Evolutionary conservation across 257 asterid genomes (phyloP), one percentile per base, ranked within the genome.

Genomic region (Sherardia arvensis): DNA sequence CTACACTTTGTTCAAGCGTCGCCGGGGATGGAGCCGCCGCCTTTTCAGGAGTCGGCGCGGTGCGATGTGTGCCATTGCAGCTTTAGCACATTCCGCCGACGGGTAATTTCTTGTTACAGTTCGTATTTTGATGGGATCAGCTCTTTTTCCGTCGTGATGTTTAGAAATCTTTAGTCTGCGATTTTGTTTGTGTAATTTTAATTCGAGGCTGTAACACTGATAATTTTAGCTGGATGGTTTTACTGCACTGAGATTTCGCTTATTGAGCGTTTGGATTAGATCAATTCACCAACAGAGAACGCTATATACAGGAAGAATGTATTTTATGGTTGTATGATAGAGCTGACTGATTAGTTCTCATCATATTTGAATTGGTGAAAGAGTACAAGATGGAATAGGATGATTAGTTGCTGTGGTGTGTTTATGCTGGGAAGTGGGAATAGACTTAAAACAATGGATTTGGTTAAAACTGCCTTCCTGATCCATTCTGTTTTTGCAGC

Each of bases 41-140:
- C 79, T 20, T 88, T 91, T 67, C 95, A 88, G 71, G 98, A 88
- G 69, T 79, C 95, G 56, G 66, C 90, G 45, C 97, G 97, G 36
- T 89, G 99, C 64, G 95, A 92, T 76, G 95, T 89, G 78, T 89
- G 99, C 80, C 85, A 84, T 70, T 87, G 99, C 80, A 89, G 95
- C 78, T 91, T 91, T 86, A 84, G 86, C 80, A 77, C 99, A 70
- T 92, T 92, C 74, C 87, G 96, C 74, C 95, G 99, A 36, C 95
- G 98, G 81, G 98, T 91, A 78, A 71, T 64, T 9, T 12, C 51
- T 59, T 17, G 28, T 64, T 67, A 63, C 73, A 45, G 49, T 36
- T 5, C 2, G 27, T 5, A 58, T 40, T 45, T 62, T 32, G 59
- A 65, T 73, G 59, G n/a, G 32, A 32, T 25, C 27, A 28, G 21